Base-by-base conservation (phyloP, 1,284 basidiomycete species). In the Sanghuangporus weigelae region DNA sequence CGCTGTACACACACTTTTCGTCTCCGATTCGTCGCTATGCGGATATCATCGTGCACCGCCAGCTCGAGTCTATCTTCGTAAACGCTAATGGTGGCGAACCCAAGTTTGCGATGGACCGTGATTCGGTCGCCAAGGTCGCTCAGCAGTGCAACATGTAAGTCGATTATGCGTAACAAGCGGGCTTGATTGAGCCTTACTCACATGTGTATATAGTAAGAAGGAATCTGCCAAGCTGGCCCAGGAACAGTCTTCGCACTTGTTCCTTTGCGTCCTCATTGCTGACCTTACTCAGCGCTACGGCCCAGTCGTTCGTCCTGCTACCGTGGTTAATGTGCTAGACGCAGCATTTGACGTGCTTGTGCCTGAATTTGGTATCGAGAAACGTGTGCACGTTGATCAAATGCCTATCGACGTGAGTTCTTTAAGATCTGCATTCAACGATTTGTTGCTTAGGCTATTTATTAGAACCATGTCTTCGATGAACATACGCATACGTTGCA, bases 1-100 rank as follows among this genome's bases (percentile, higher is more conserved):
- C 97, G 7, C 80, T 99, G 58, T 99, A 99, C 80, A 97, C 96
- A 26, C 96, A 99, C 76, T 99, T 98, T 77, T 97, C 96, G 16
- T 95, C 93, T 2, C 93, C 94, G 4, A 94, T 96, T 69, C 87
- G 94, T 64, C 90, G 93, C 40, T 97, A 96, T 72, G 95, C 96
- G 64, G 97, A 99, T 74, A 81, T 99, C 54, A 81, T 98, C 60
- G 96, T 98, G 16, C 97, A 99, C 73, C 93, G 97, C 64, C 96
- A 99, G 79, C 82, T 99, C 57, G 96, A 98, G 72, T 90, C 93
- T n/a, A 87, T 95, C 65, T 75, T 92, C 23, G 84, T 89, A 68
- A 85, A 84, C 63, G 50, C 60, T 53, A 62, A 19, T 59, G 63
- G 70, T 79, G 82, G 76, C 36, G 93, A 96, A 48, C 82, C 86